Evolutionary conservation across 73 alveolate genomes (phyloP), one percentile per base, ranked within the genome.

Genomic region (Paramecium caudatum): DNA sequence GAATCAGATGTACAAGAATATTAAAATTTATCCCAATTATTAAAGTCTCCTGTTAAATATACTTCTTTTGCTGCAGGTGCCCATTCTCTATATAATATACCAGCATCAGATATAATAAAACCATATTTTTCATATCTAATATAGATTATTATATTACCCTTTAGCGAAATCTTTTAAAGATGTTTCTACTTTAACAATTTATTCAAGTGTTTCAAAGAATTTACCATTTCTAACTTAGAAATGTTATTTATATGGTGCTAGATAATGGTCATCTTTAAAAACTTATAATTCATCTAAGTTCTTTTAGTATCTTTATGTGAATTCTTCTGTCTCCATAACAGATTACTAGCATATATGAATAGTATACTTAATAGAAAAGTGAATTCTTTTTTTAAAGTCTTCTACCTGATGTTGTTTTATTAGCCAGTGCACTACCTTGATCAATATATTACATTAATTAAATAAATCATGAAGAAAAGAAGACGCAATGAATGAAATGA

Each of bases 31-130:
- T 94, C 92, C 95, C 96, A 95, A 47, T 82, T 92, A 91, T 88
- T 84, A 46, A 91, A 85, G 61, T 70, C 94, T 9, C 96, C 94
- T 91, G 95, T 94, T 27, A 97, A 27, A 27, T 96, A 93, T 15
- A 97, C 94, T 50, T 95, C 98, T 61, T 91, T 80, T 8, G 99
- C 99, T 9, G 94, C 95, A 32, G 99, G 99, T 4, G 98, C 98
- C 97, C 98, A 97, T 94, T 97, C 99, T 91, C 94, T 91, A 91
- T 86, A 86, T 19, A 50, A 41, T 5, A 86, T 70, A 3, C 85
- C 84, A 45, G 74, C 43, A 17, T 78, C 93, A 43, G 74, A 49
- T 12, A 62, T 23, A 16, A 62, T 37, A 21, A 86, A 63, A 15
- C 93, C 93, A 61, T 86, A 86, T 63, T 65, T 86, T 33, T 86